phyloP scores from a whole-genome alignment of 139 green algal genomes.

The Astrephomene gubernaculifera region DNA sequence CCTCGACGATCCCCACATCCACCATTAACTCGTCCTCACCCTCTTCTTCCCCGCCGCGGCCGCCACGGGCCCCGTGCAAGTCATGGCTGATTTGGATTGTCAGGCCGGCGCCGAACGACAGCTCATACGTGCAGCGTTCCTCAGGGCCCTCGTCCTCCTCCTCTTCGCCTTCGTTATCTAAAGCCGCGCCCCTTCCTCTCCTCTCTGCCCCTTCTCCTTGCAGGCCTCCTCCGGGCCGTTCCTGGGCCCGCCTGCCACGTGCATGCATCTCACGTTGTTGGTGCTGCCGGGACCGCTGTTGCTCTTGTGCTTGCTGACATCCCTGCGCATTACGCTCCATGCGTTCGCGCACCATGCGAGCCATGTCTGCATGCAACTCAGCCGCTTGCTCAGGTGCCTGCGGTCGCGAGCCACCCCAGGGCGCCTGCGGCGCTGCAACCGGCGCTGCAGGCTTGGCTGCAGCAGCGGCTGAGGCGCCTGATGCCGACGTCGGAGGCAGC shows the following conservation, averaged over 20 bases:
- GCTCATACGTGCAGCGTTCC: neutral
- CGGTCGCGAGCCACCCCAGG: neutral
- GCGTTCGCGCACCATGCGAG: constrained; percentile 8
- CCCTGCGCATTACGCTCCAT: constrained; percentile 22
- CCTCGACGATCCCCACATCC: constrained; percentile 15
- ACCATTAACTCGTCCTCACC: constrained; percentile 25
- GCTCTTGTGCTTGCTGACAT: neutral
- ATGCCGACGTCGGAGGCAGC: neutral
- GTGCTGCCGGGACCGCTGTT: constrained; percentile 3
- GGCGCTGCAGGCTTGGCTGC: neutral
- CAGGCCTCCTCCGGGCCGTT: neutral
- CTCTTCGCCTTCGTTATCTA: too few species aligned
- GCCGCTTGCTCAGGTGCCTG: neutral
- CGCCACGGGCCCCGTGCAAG: neutral
- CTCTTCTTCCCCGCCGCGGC: neutral
- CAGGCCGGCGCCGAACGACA: constrained; percentile 26
- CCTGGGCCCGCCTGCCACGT: too few species aligned
- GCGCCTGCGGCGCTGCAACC: neutral
- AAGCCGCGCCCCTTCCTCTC: too few species aligned
- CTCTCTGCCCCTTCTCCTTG: neutral
- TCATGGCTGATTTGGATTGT: constrained; percentile 36
- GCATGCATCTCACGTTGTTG: too few species aligned
- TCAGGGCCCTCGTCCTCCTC: neutral
- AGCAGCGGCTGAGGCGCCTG: neutral
- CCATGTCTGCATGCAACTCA: constrained; percentile 7